Conservation (phyloP, 345 rosid species). For the Eucalyptus lansdowneana region DNA sequence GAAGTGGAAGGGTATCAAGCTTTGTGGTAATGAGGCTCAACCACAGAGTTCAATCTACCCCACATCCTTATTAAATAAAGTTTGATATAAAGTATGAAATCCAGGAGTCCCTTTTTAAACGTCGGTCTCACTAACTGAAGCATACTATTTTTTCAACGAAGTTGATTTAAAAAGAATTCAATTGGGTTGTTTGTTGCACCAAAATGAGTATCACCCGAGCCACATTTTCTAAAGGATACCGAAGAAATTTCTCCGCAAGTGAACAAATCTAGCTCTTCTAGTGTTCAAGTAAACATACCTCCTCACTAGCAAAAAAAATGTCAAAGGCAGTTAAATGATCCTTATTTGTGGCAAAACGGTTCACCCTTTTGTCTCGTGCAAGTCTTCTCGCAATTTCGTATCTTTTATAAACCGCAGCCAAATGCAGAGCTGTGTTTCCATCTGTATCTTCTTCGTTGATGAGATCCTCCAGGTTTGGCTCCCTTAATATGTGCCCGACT, state of each 20-base stretch:
- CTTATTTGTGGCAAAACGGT: neutral
- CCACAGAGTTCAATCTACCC: neutral
- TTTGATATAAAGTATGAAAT: neutral
- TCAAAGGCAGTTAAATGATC: neutral
- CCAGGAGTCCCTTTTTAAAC: too few relatives aligned
- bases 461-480: neutral
- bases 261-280: neutral
- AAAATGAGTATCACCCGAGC: too few relatives aligned
- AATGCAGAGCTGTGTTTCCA: neutral
- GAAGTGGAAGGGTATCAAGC: neutral
- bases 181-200: too few relatives aligned
- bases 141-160: too few relatives aligned
- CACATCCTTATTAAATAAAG: neutral
- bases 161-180: too few relatives aligned
- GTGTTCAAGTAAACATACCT: neutral
- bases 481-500: neutral
- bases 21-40: neutral
- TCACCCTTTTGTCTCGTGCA: neutral
- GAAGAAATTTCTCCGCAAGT: neutral
- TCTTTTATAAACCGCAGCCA: neutral
- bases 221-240: too few relatives aligned
- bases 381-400: rapidly evolving
- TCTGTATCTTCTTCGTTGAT: neutral
- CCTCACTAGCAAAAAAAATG: neutral
- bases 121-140: too few relatives aligned